These are phyloP conservation scores for Trypanosoma congolense DNA, from an alignment of 208 protist species.

Conservation along the genomic window DNA sequence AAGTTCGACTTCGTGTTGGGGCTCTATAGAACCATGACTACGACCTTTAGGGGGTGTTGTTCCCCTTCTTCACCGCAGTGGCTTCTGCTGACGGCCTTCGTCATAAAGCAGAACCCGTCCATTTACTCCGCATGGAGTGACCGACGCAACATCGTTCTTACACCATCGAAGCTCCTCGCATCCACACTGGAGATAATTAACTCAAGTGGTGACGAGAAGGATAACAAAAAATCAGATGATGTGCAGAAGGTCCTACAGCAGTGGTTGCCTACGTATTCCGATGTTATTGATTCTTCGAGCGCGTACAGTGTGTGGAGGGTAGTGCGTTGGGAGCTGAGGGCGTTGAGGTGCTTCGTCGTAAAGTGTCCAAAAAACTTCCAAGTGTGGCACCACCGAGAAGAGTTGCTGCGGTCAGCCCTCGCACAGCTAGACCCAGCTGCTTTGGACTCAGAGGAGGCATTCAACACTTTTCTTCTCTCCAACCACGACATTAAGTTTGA, in stretches of 20 bases:
- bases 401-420: constrained; percentile 48
- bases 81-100: constrained; percentile 67
- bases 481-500: constrained; percentile 34
- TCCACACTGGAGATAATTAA: constrained; percentile 21
- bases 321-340: constrained; percentile 62
- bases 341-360: constrained; percentile 31
- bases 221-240: background rate
- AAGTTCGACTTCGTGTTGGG: constrained; percentile 54
- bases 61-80: constrained; percentile 36
- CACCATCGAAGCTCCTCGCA: constrained; percentile 17
- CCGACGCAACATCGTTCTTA: constrained; percentile 54
- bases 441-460: constrained; percentile 13
- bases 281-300: constrained; percentile 2
- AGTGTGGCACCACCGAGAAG: constrained; percentile 75
- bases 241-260: constrained; percentile 3
- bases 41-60: constrained; percentile 9
- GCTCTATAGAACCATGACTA: constrained; percentile 42
- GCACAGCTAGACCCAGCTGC: constrained; percentile 7
- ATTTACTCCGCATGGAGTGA: constrained; percentile 81
- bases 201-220: background rate
- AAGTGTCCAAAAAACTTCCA: constrained; percentile 80
- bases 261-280: constrained; percentile 14
- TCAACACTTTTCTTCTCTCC: constrained; percentile 27
- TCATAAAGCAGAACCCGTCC: constrained; percentile 35
- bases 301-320: constrained; percentile 41